These are phyloP conservation scores for Chaetomiaceae sp. DNA, from an alignment of 2,329 filamentous ascomycete genomes.

Conservation along the genomic window DNA sequence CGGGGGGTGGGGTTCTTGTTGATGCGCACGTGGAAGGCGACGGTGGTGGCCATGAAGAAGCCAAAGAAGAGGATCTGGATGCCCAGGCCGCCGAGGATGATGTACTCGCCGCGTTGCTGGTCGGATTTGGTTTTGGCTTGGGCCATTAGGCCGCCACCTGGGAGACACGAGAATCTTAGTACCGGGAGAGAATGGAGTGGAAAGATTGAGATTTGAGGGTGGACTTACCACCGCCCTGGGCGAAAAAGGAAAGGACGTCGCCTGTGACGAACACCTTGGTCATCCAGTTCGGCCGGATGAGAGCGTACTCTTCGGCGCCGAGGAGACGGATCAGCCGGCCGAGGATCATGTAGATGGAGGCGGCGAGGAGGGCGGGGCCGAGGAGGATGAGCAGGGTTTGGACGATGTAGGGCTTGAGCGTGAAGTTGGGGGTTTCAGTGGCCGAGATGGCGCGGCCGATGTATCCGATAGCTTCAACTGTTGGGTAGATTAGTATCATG, in stretches of 20 bases:
- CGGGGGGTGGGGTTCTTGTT: conserved; percentile 28
- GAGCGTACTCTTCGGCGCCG: conserved; percentile 38
- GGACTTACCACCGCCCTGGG: conserved; percentile 39
- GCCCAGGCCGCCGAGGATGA: conserved; percentile 45
- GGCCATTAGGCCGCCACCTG: conserved; percentile 40
- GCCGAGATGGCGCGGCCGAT: conserved; percentile 44
- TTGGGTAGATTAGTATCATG: neutral
- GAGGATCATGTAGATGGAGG: conserved; percentile 45
- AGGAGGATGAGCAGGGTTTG: conserved; percentile 40
- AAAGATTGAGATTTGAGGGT: neutral
- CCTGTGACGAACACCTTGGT: conserved; percentile 49
- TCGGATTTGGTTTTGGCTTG: conserved; percentile 30
- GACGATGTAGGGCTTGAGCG: conserved; percentile 35
- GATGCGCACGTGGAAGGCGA: conserved; percentile 45
- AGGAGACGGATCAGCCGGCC: conserved; percentile 36
- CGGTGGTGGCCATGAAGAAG: conserved; percentile 43
- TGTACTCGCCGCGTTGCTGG: conserved; percentile 33
- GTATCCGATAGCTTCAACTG: conserved; percentile 51
- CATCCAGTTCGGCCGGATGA: conserved; percentile 41
- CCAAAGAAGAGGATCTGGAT: conserved; percentile 48
- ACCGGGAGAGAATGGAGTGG: neutral
- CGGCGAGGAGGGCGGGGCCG: conserved; percentile 40
- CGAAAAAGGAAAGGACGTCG: conserved; percentile 44
- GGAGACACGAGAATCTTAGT: neutral
- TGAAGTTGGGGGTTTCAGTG: conserved; percentile 38